Base-by-base conservation (phyloP, 2,329 filamentous ascomycete species). In the Diaporthe sp. region DNA sequence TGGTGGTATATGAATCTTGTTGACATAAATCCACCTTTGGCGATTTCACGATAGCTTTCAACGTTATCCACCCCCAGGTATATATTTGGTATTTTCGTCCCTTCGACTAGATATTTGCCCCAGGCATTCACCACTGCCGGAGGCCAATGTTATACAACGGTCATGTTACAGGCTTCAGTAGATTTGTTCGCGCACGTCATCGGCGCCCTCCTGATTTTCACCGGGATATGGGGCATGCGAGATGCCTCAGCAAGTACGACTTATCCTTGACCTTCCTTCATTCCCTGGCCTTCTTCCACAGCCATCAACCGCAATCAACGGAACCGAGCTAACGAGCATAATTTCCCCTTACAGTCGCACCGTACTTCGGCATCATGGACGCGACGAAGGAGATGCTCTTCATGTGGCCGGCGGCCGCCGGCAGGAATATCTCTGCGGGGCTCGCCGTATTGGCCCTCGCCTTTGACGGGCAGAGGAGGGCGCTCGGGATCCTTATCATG, bases 381-480 rank as follows among this genome's bases (percentile, higher is more conserved):
- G 64, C 64, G 5, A 68, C 30, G 10, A 35, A 40, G 2, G 64
- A 54, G 15, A 68, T 52, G 64, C 33, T 68, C 33, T 68, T 52
- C 13, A 68, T 68, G 45, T 68, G 64, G 61, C 61, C 45, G 1
- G 64, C 45, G 3, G 61, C 61, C 3, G 64, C 64, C 13, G 64
- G 64, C 7, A 13, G 64, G 30, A 68, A 68, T n/a, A 40, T 52
- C 13, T 35, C 30, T 15, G 64, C 45, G 12, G 64, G 64, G 13
- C 17, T 52, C 22, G 61, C 38, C 1, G 30, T 45, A 19, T 13
- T 52, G 7, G 30, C 45, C 13, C 61, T 67, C 42, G 30, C 45
- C 10, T 52, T 67, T 13, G 42, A 52, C 13, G 61, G 30, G 22
- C 64, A 67, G 42, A 52, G 64, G 30, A 54, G n/a, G 45, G 64